Evolutionary conservation across 2,329 filamentous ascomycete species (phyloP), one percentile per base, ranked within the genome.

Genomic region (Trichoderma semiorbis): DNA sequence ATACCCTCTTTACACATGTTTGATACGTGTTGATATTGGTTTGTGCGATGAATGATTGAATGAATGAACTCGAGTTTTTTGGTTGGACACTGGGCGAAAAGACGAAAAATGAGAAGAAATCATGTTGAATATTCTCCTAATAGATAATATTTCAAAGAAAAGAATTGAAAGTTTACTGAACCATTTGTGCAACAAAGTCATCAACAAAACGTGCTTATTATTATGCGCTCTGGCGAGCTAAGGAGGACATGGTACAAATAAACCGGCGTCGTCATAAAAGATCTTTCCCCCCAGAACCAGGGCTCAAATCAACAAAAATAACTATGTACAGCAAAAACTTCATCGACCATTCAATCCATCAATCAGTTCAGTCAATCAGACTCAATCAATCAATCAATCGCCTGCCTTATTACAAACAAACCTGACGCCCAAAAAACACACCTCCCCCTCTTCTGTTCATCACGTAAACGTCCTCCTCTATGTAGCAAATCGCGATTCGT

Each of bases 281-380:
- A 55, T 43, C 30, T 34, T 28, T 28, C 60, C n/a, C 50, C 66
- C n/a, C n/a, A 3, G 47, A 53, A 53, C 21, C 4, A 57, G 24
- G 32, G 70, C 39, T 24, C 70, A 61, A 61, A 72, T 62, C 32
- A 69, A 60, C 12, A 53, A 39, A 28, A 36, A 55, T 47, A 62
- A 21, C 21, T 72, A 72, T 72, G 53, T 72, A 72, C 70, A 69
- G 28, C 57, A 62, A 66, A 47, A 70, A 39, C 30, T 43, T 43
- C 12, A 58, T 39, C 64, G 34, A 67, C 21, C 24, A 67, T 39
- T 28, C 63, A 65, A 43, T 55, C 66, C 39, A 26, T 57, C 57
- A 39, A 61, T 26, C 47, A 61, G 43, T 43, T 7, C 39, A 24
- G 21, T 58, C 55, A 50, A 16, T 34, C n/a, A 58, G 39, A 43